Conservation (phyloP, 116 monocot species). For the Iris pallida region DNA sequence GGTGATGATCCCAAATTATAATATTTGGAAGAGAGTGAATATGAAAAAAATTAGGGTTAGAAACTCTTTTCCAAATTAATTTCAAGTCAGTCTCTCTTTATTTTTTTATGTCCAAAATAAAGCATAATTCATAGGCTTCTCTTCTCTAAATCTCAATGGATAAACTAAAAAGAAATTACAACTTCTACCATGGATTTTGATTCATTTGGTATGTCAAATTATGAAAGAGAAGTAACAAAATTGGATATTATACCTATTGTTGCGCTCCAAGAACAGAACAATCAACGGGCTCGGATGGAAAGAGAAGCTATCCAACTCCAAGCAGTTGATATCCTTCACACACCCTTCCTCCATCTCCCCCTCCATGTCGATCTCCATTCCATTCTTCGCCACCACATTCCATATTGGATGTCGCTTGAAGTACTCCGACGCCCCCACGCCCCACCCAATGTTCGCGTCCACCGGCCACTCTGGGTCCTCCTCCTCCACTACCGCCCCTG, state of each 20-base stretch:
- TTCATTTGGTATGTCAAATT: too few species aligned
- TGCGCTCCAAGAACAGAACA: slow-evolving; percentile 89
- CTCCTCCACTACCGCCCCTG: slow-evolving; percentile 43
- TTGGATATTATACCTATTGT: slow-evolving; percentile 43
- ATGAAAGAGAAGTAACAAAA: too few species aligned
- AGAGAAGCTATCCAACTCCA: slow-evolving; percentile 94
- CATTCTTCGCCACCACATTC: slow-evolving; percentile 65
- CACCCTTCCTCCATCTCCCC: slow-evolving; percentile 84
- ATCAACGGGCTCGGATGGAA: slow-evolving; percentile 93
- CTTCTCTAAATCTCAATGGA: too few species aligned
- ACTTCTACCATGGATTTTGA: too few species aligned
- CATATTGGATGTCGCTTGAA: slow-evolving; percentile 84
- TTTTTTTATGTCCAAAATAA: too few species aligned
- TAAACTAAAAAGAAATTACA: too few species aligned
- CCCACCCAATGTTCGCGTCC: slow-evolving; percentile 91
- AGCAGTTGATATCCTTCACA: slow-evolving; percentile 95
- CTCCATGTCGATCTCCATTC: slow-evolving; percentile 44
- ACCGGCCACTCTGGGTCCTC: slow-evolving; percentile 80
- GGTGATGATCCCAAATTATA: too few species aligned
- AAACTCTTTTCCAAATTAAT: too few species aligned
- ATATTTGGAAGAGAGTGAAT: too few species aligned
- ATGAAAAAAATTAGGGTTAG: too few species aligned
- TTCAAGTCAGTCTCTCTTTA: too few species aligned
- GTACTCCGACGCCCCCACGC: slow-evolving; percentile 85
- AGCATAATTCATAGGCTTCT: too few species aligned